Base-by-base conservation (phyloP, 2,329 filamentous ascomycete species). In the Aureobasidium sp. region DNA sequence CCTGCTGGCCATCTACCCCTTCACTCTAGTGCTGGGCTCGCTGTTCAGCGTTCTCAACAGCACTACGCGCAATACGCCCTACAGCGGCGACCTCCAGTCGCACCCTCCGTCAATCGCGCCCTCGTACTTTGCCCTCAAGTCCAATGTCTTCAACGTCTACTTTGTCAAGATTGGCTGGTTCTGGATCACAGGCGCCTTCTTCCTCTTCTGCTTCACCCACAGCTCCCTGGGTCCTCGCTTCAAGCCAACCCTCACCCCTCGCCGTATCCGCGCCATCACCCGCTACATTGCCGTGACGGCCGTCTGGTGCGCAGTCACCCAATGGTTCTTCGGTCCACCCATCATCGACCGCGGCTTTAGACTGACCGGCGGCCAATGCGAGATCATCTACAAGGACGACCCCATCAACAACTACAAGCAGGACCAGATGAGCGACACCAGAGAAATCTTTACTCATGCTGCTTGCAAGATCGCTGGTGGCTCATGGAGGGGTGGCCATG, bases 121-220 rank as follows among this genome's bases (percentile, higher is more conserved):
- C 2, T 87, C 83, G 72, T 99, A 97, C 79, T 99, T 99, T 74
- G 93, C 94, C 51, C 88, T 88, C 69, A 99, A 99, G 77, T 83
- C 86, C 74, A 99, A 99, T 77, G 69, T 97, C 58, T 89, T 97
- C 82, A 99, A 99, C 73, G 75, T 89, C 51, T 83, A 91, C 69
- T 99, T 97, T 71, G 94, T 99, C 70, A 99, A 99, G 80, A 81
- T 89, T 60, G 93, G 93, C 64, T 99, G 94, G 94, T 83, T 87
- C 55, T 99, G 94, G 94, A 86, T 90, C 34, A 91, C 89, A 0
- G 72, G 84, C 11, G 87, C 90, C 0, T 92, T 96, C 70, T 75
- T 83, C 37, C 74, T 84, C 17, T 90, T 96, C 64, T 73, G 89
- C 7, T 73, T 86, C 45, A 86, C 85, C 27, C 88, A 96, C 70